These are phyloP conservation scores for Byssoonygena ceratinophila DNA, from an alignment of 2,329 filamentous ascomycete species.

Conservation along the genomic window DNA sequence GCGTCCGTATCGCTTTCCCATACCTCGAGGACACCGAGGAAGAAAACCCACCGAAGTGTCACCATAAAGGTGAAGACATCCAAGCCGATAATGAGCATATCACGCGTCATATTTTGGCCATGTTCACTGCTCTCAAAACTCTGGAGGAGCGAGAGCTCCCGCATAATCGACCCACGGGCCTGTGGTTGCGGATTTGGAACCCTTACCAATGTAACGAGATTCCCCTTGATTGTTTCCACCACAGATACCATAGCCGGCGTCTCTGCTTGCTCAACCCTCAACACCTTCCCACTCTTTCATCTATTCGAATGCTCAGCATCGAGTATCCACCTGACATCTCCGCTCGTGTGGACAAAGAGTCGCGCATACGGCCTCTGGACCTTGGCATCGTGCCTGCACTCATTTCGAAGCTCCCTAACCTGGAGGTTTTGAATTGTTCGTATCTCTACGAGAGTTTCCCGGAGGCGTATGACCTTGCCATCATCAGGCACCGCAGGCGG, in stretches of 20 bases:
- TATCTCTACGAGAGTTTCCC: conserved; percentile 7
- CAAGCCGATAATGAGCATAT: conserved; percentile 8
- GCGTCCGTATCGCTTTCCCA: not conserved
- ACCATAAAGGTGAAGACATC: conserved; percentile 5
- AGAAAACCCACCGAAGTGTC: not conserved
- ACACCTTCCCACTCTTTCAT: conserved; percentile 5
- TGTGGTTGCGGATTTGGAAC: not conserved
- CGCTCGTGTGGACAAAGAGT: not conserved
- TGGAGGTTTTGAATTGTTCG: conserved; percentile 6
- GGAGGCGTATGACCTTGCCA: not conserved
- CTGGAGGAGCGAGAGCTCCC: conserved; percentile 8
- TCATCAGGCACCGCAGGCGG: not conserved
- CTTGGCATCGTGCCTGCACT: conserved; percentile 6
- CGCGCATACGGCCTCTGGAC: not conserved
- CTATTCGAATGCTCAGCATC: not conserved
- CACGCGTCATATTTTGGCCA: conserved; percentile 6
- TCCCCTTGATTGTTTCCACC: not conserved
- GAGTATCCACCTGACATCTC: not conserved
- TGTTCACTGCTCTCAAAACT: conserved; percentile 9
- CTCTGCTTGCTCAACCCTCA: conserved; percentile 6
- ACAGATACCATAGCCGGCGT: conserved; percentile 3
- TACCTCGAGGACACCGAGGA: not conserved
- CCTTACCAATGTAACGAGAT: conserved; percentile 1
- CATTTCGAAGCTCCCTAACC: conserved; percentile 12
- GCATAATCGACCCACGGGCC: conserved; percentile 4